Conservation (phyloP, 352 stramenopile species). For the Phytophthora gonapodyides region DNA sequence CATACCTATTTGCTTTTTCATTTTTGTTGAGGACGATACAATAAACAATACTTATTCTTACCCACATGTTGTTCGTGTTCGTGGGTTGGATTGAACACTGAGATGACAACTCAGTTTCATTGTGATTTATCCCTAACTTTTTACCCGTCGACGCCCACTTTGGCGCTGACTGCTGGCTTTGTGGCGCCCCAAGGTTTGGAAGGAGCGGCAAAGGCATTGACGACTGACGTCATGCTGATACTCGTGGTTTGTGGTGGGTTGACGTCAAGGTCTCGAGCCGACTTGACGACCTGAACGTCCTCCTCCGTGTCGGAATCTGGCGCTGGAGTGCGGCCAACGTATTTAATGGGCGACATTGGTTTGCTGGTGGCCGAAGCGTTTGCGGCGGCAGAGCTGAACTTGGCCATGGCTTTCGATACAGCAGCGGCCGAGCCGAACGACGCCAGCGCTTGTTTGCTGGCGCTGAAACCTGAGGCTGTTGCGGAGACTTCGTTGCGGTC, state of each 20-base stretch:
- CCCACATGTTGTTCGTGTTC: constrained; percentile 15
- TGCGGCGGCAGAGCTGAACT: constrained; percentile 25
- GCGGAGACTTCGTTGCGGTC: constrained; percentile 29
- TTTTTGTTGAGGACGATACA: constrained; percentile 39
- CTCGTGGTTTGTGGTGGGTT: constrained; percentile 9
- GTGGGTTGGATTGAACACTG: not conserved
- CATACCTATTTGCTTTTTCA: constrained; percentile 31
- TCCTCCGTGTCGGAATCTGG: constrained; percentile 25
- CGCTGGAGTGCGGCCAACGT: constrained; percentile 8
- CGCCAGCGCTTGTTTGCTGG: constrained; percentile 25
- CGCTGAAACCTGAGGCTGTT: constrained; percentile 24
- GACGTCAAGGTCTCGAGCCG: constrained; percentile 40
- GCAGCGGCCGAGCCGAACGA: constrained; percentile 30
- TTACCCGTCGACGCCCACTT: constrained; percentile 39
- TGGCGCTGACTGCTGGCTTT: constrained; percentile 20
- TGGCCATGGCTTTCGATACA: constrained; percentile 34
- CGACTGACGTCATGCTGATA: constrained; percentile 10
- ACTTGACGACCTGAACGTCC: constrained; percentile 48
- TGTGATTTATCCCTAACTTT: constrained; percentile 13
- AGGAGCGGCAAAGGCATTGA: constrained; percentile 22
- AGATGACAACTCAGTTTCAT: constrained; percentile 6
- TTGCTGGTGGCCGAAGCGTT: constrained; percentile 12
- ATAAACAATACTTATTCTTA: constrained; percentile 41
- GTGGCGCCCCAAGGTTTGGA: constrained; percentile 22
- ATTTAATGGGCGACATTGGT: constrained; percentile 27